These are phyloP conservation scores for Fusarium tanahbumbuense DNA, from an alignment of 2,329 filamentous ascomycete species.

Conservation along the genomic window DNA sequence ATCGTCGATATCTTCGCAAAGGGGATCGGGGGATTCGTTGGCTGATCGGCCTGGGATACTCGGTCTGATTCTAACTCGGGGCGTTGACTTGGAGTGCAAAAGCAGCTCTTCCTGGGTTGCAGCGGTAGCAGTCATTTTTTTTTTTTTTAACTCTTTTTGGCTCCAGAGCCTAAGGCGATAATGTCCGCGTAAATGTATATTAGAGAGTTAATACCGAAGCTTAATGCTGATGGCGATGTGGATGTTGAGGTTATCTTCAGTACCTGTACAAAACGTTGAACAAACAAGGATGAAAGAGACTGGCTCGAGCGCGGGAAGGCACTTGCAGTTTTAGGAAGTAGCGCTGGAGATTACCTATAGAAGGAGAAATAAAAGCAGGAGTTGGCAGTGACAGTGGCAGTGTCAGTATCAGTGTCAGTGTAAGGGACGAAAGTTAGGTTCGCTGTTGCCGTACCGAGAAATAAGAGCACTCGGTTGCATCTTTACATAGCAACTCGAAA, in stretches of 20 bases:
- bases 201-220: background rate
- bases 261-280: background rate
- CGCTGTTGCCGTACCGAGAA: background rate
- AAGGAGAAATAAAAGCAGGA: background rate
- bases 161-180: background rate
- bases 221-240: background rate
- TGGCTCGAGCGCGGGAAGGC: background rate
- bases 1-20: background rate
- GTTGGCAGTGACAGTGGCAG: background rate
- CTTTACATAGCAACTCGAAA: background rate
- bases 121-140: constrained; percentile 2
- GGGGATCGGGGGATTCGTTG: background rate
- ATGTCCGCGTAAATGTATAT: background rate
- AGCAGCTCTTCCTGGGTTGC: background rate
- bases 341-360: background rate
- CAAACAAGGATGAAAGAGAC: background rate
- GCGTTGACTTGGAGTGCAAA: background rate
- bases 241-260: background rate
- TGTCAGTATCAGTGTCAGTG: background rate
- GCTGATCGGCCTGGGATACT: background rate
- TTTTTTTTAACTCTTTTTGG: background rate
- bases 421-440: background rate
- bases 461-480: background rate
- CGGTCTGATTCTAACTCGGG: background rate
- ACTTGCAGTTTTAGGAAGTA: background rate